Base-by-base conservation (phyloP, 139 green algal species). In the Pseudopediastrum boryanum region DNA sequence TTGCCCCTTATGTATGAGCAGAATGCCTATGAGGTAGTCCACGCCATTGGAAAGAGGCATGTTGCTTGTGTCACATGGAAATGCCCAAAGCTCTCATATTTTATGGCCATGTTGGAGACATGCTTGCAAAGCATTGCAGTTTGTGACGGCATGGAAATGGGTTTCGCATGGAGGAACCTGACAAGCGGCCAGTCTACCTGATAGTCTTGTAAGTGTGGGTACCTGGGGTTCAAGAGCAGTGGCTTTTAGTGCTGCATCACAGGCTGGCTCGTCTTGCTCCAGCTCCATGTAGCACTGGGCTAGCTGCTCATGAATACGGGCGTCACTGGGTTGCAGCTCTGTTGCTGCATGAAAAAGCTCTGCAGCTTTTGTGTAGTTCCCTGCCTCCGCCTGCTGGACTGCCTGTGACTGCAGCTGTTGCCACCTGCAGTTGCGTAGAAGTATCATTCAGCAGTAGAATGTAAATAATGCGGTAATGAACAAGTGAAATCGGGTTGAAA, bases 261-360 rank as follows among this genome's bases (percentile, higher is more conserved):
- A 38, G 12, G 84, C 84, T 29, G 59, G 64, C 13, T 54, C 38
- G n/a, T 69, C 41, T 12, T 63, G 13, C 1, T 68, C 65, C 39
- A 71, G 19, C 44, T 85, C 77, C 48, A 80, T 73, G 13, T 83
- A 64, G 36, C 81, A 86, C 61, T 89, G 84, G 10, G 81, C 68
- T 38, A 81, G 44, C 77, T 83, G 80, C 29, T 89, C 84, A 21
- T 87, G 73, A 16, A 78, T 31, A 0, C 13, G n/a, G 1, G 80
- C 80, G 33, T 54, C 52, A 50, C 58, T 16, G 19, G 50, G 50
- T 4, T 25, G 25, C 27, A 59, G 33, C 9, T 38, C 29, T 4
- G 86, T 16, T 1, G 84, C 81, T 6, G 2, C n/a, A 2, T 12
- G 43, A 27, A 87, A 85, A 21, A 5, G 12, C 3, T 4, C 29